Evolutionary conservation across 2,329 filamentous ascomycete species (phyloP).

Genomic region (Pseudogymnoascus sp.): DNA sequence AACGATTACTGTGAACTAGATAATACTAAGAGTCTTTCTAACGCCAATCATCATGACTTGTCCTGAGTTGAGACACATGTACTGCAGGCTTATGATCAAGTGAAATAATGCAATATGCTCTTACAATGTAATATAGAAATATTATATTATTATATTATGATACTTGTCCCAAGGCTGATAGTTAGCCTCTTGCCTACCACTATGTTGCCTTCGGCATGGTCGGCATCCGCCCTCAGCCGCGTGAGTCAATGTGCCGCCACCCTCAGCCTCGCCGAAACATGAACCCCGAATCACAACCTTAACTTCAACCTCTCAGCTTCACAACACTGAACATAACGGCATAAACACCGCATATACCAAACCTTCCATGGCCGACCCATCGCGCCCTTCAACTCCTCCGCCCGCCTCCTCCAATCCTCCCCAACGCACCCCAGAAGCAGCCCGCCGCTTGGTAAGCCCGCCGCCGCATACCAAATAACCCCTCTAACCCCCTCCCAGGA

Average conservation of each 20-base stretch:
- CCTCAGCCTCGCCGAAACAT: not conserved
- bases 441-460: not conserved
- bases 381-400: not conserved
- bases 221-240: constrained; percentile 1
- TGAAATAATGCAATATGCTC: not conserved
- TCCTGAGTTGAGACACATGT: not conserved
- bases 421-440: not conserved
- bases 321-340: not conserved
- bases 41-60: not conserved
- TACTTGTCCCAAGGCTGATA: not conserved
- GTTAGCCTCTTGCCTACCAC: not conserved
- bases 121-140: not conserved
- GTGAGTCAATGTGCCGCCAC: constrained; percentile 4
- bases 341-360: not conserved
- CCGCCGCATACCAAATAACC: not conserved
- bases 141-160: not conserved
- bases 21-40: not conserved
- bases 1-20: not conserved
- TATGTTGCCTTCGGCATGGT: not conserved
- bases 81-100: not conserved
- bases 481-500: constrained; percentile 48
- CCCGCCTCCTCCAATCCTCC: not conserved
- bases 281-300: not conserved
- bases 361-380: not conserved
- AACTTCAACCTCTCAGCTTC: constrained; percentile 14